phyloP scores from a whole-genome alignment of 495 filamentous ascomycete species.

The Neurospora sp. region DNA sequence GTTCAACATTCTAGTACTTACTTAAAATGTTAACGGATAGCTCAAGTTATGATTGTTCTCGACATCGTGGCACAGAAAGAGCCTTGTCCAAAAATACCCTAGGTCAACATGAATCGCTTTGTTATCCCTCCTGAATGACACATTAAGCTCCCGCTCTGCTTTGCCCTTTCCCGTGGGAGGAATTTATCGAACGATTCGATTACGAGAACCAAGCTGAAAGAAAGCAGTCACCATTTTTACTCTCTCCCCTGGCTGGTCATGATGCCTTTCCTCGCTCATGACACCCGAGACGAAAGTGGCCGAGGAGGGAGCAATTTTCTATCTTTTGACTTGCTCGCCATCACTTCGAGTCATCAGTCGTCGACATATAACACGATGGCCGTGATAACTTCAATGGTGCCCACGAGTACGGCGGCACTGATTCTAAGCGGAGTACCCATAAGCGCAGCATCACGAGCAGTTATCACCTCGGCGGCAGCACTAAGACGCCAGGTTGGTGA shows the following conservation, averaged over 20 bases:
- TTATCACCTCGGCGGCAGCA: background rate
- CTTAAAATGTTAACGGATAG: background rate
- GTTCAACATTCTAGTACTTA: background rate
- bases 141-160: background rate
- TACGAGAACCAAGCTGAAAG: background rate
- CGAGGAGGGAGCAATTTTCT: background rate
- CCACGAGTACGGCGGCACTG: background rate
- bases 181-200: background rate
- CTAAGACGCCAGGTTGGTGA: background rate
- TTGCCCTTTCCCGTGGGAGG: background rate
- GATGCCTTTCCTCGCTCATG: background rate
- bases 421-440: background rate
- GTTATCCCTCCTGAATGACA: background rate
- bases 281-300: background rate
- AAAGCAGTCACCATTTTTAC: background rate
- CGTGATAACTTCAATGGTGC: background rate
- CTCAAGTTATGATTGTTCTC: background rate
- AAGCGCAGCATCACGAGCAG: background rate
- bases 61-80: background rate
- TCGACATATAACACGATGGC: background rate
- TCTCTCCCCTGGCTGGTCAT: background rate
- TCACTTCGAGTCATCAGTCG: background rate
- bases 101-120: background rate
- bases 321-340: background rate
- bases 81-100: background rate